Evolutionary conservation across 2,329 filamentous ascomycete genomes (phyloP).

Genomic region (Colletotrichum sp.): DNA sequence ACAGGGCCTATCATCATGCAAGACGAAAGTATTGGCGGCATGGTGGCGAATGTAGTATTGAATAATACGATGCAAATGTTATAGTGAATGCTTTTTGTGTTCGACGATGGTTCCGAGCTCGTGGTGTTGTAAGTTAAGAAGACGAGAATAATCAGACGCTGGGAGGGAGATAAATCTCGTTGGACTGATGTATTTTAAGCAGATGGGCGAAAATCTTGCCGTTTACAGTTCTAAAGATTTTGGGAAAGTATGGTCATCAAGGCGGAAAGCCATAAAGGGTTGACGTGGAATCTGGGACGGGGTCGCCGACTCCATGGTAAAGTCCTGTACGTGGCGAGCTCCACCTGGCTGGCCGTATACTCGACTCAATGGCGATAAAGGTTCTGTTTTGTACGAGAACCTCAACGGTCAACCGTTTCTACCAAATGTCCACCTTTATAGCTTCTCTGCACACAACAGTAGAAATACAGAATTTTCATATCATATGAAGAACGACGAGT

Average conservation of each 20-base stretch:
- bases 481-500: not conserved
- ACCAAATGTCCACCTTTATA: not conserved
- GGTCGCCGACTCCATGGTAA: not conserved
- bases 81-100: not conserved
- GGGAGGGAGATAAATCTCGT: not conserved
- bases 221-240: fast-evolving
- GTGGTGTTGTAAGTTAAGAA: not conserved
- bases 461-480: not conserved
- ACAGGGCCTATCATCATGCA: not conserved
- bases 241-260: not conserved
- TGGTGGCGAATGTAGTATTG: not conserved
- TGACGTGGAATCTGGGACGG: not conserved
- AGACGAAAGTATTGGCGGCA: not conserved
- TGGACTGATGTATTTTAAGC: not conserved
- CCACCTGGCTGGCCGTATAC: not conserved
- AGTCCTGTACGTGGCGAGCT: not conserved
- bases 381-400: not conserved
- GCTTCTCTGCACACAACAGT: not conserved
- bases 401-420: not conserved
- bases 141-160: not conserved
- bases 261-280: not conserved
- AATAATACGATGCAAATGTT: not conserved
- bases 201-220: not conserved
- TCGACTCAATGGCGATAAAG: not conserved
- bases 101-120: not conserved